These are phyloP conservation scores for Hericium rajendrae DNA, from an alignment of 768 basidiomycete species.

Conservation along the genomic window DNA sequence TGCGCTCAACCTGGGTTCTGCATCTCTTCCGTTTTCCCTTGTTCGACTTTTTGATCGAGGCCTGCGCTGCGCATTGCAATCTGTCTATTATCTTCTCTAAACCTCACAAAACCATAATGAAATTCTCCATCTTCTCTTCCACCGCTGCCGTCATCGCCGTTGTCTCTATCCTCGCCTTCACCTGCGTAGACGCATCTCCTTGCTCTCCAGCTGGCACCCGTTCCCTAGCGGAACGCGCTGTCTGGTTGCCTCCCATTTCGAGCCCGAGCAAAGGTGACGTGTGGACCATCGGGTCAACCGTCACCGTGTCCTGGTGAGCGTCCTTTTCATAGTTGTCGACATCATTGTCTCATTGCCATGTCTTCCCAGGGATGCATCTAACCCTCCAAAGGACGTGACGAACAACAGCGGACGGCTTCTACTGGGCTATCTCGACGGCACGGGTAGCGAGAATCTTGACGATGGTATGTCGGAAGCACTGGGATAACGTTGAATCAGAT, in stretches of 20 bases:
- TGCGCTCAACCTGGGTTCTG: too few relatives aligned
- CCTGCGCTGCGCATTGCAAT: too few relatives aligned
- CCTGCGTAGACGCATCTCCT: background rate
- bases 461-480: conserved; percentile 28
- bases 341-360: too few relatives aligned
- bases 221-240: background rate
- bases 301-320: background rate
- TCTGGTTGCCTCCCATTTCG: background rate
- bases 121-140: background rate
- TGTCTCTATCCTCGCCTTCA: background rate
- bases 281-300: background rate
- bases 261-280: background rate
- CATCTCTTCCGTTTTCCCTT: too few relatives aligned
- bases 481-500: background rate
- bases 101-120: background rate
- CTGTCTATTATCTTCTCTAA: too few relatives aligned
- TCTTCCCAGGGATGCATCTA: conserved; percentile 35
- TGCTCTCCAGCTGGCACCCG: background rate
- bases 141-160: background rate
- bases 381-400: conserved; percentile 19
- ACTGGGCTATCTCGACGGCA: conserved; percentile 37
- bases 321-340: background rate
- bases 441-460: conserved; percentile 42
- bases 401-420: conserved; percentile 40
- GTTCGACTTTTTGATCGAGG: too few relatives aligned